phyloP scores from a whole-genome alignment of 2,329 filamentous ascomycete species.

The Fusarium camptoceras region DNA sequence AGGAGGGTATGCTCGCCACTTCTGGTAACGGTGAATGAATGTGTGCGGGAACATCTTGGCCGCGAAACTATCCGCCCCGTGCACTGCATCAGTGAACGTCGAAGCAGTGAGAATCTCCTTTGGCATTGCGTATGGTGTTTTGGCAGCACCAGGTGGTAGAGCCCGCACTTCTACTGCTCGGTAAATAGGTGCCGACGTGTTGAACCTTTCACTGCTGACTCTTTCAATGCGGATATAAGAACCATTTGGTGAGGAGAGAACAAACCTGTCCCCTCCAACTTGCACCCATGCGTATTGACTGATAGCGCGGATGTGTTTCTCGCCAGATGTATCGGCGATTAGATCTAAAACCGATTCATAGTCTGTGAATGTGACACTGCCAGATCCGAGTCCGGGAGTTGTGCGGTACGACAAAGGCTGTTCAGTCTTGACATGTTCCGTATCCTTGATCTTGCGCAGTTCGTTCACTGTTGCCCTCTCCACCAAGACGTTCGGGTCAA shows the following conservation, averaged over 20 bases:
- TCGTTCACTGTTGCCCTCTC: conserved; percentile 72
- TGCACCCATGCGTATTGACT: conserved; percentile 87
- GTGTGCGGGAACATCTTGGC: conserved; percentile 71
- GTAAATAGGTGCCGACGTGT: conserved; percentile 50
- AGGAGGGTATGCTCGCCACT: conserved; percentile 78
- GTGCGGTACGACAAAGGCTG: conserved; percentile 24
- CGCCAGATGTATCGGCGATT: conserved; percentile 82
- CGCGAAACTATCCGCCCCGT: conserved; percentile 87
- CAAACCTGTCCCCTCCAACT: conserved; percentile 74
- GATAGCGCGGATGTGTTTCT: conserved; percentile 80
- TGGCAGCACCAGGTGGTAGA: conserved; percentile 58
- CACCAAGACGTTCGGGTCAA: conserved; percentile 85
- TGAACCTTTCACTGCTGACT: conserved; percentile 40
- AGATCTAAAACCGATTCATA: conserved; percentile 94
- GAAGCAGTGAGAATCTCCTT: conserved; percentile 73
- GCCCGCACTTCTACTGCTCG: conserved; percentile 62
- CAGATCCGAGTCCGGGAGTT: conserved; percentile 35
- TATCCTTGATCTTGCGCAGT: conserved; percentile 66
- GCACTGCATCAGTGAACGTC: conserved; percentile 80
- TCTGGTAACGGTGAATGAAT: conserved; percentile 73
- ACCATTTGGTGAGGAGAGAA: conserved; percentile 74
- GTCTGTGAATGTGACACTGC: conserved; percentile 81
- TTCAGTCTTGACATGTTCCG: conserved; percentile 50
- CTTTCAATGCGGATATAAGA: conserved; percentile 69
- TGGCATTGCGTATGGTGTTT: conserved; percentile 75